phyloP scores from a whole-genome alignment of 352 stramenopile genomes.

The Phytophthora sp. region DNA sequence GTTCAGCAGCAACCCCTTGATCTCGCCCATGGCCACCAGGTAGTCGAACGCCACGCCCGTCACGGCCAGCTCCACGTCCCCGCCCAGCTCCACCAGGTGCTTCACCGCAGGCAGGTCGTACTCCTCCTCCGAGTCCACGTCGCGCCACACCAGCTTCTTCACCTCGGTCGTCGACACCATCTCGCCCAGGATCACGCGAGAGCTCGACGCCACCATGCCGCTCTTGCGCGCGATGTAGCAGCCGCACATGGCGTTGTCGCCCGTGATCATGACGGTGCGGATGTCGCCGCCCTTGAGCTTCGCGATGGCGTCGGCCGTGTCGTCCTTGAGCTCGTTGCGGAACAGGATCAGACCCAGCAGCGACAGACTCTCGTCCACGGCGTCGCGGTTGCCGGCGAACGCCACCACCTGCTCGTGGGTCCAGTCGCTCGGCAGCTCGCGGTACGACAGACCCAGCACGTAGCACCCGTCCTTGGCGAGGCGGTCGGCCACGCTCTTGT shows the following conservation, averaged over 20 bases:
- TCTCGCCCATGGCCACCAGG: slow-evolving; percentile 36
- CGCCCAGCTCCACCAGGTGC: slow-evolving; percentile 25
- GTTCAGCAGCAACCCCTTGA: slow-evolving; percentile 44
- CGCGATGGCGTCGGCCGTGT: slow-evolving; percentile 60
- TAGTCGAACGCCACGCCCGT: slow-evolving; percentile 48
- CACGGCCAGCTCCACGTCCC: slow-evolving; percentile 48
- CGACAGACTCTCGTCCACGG: slow-evolving; percentile 55
- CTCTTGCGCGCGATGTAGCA: slow-evolving; percentile 49
- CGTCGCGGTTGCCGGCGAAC: slow-evolving; percentile 42
- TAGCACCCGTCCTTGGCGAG: slow-evolving; percentile 72
- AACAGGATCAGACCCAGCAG: slow-evolving; percentile 77
- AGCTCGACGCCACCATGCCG: slow-evolving; percentile 35
- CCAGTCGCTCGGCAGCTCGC: slow-evolving; percentile 28
- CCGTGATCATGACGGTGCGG: slow-evolving; percentile 80
- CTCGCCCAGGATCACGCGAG: slow-evolving; percentile 46
- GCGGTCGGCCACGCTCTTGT: slow-evolving; percentile 36
- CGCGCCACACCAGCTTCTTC: slow-evolving; percentile 49
- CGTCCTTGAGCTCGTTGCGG: slow-evolving; percentile 68
- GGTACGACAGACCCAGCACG: slow-evolving; percentile 63
- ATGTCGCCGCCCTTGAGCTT: slow-evolving; percentile 65
- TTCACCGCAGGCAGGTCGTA: slow-evolving; percentile 41
- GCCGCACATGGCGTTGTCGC: slow-evolving; percentile 64
- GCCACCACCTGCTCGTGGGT: slow-evolving; percentile 25
- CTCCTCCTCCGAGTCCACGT: slow-evolving; percentile 50
- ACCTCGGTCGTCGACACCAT: slow-evolving; percentile 35